Evolutionary conservation across 2,329 filamentous ascomycete species (phyloP), one percentile per base, ranked within the genome.

Genomic region (Hypomyces rosellus): DNA sequence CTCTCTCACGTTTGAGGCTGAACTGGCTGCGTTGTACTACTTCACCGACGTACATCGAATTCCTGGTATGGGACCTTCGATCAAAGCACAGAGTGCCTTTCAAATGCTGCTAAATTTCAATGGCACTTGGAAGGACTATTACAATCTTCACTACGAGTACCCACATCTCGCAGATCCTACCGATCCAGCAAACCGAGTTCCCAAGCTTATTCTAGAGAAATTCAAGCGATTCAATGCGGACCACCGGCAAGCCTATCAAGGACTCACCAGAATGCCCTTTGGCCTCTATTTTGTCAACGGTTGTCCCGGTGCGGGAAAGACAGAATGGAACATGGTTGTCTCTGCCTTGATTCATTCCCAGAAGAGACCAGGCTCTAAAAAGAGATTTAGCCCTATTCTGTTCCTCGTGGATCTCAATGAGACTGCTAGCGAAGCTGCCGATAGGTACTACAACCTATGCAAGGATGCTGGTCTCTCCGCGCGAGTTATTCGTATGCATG

Each of bases 351-450:
- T 69, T 8, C 66, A 68, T 38, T 62, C 61, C 13, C 67, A 63
- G 40, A 57, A 49, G 16, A 59, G 55, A 9, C 59, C 58, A 22
- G 55, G 50, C 3, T 48, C 51, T 2, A 59, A 54, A n/a, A 54
- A 55, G 13, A 49, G 52, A 13, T 55, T 53, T 8, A 63, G 50
- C 5, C 72, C 65, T 6, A 65, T 76, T 11, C 59, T 76, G 0
- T 76, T 74, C 45, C 57, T 76, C 0, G 62, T 76, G 1, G 74
- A 76, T 47, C 70, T 76, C 48, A 76, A 76, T 56, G 68, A 72
- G 40, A 70, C 74, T 0, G 66, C 73, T 0, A 71, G 75, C 36
- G 72, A 75, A 42, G 69, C 70, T 0, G 73, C 71, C 0, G 65
- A 68, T 47, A 66, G 72, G 5, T 71, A 74, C n/a, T 60, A 64